These are phyloP conservation scores for Alnus glutinosa DNA, from an alignment of 306 rosid species.

Conservation along the genomic window DNA sequence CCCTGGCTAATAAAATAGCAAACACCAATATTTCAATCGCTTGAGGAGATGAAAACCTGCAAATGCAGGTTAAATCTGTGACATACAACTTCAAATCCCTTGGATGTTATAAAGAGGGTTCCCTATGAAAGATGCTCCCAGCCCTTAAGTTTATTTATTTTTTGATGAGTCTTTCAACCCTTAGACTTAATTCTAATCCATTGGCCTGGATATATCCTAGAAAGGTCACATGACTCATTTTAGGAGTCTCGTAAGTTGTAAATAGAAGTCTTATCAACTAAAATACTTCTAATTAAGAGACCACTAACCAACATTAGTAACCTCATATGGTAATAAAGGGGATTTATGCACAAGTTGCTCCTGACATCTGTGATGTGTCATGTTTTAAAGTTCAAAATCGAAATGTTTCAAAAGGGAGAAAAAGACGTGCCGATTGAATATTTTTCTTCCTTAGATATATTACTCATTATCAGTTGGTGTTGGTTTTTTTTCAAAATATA, in stretches of 20 bases:
- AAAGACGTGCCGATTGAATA: background rate
- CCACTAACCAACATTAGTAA: background rate
- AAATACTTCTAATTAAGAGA: background rate
- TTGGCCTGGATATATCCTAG: background rate
- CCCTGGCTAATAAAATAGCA: background rate
- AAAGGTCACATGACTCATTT: background rate
- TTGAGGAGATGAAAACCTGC: background rate
- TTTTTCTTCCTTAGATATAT: constrained; percentile 22
- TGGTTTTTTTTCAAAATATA: constrained; percentile 53
- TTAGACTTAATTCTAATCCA: background rate
- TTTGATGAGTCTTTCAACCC: no score
- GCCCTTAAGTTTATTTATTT: background rate
- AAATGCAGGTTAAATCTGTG: background rate
- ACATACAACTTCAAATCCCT: background rate
- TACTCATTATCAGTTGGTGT: constrained; percentile 50
- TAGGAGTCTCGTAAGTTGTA: background rate
- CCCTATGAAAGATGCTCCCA: background rate
- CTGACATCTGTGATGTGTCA: background rate
- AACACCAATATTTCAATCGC: background rate
- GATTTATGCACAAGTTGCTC: background rate
- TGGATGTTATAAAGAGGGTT: background rate
- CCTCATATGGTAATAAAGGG: background rate
- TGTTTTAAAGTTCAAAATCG: background rate
- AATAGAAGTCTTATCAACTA: background rate
- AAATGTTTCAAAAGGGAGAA: background rate